Evolutionary conservation across 768 basidiomycete genomes (phyloP), one percentile per base, ranked within the genome.

Genomic region (Suillus subaureus): DNA sequence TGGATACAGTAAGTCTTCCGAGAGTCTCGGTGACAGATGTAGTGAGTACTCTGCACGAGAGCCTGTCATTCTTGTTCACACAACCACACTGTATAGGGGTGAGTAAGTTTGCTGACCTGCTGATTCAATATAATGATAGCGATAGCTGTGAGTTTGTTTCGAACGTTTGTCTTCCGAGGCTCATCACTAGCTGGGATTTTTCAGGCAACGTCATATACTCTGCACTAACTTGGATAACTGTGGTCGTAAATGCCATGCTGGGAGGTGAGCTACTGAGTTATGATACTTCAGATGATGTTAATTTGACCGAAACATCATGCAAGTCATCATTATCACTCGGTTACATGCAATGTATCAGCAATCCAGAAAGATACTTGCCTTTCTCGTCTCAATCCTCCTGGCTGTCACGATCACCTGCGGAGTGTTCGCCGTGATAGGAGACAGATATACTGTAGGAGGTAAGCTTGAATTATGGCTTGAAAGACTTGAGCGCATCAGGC

Each of bases 291-390:
- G n/a, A 13, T n/a, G 55, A 35, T n/a, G 13, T 35, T 35, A 12
- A 35, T 33, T 35, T n/a, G 26, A 56, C 33, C 7, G 3, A 52
- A 51, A 23, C 11, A 28, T 28, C 13, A 56, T 56, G 33, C 33
- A 35, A 35, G 55, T n/a, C 21, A 35, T 56, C 55, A 56, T 56
- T 1, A 35, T 56, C 13, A 11, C 33, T 56, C 55, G 55, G 33
- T n/a, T 56, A n/a, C 33, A 56, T n/a, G 55, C 12, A 12, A 56
- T 56, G 31, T 56, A 56, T 35, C 55, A 56, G 33, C 55, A 35
- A 56, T 56, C 55, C 11, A 35, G 33, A 56, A 56, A 35, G 55
- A 56, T 56, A 6, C 55, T 56, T 28, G 33, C 31, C 55, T 56
- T 56, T 56, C 55, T 56, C 12, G 13, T 56, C 13, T 21, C n/a